Base-by-base conservation (phyloP, 192 early-diverging fungal species). In the Coemansia sp. region DNA sequence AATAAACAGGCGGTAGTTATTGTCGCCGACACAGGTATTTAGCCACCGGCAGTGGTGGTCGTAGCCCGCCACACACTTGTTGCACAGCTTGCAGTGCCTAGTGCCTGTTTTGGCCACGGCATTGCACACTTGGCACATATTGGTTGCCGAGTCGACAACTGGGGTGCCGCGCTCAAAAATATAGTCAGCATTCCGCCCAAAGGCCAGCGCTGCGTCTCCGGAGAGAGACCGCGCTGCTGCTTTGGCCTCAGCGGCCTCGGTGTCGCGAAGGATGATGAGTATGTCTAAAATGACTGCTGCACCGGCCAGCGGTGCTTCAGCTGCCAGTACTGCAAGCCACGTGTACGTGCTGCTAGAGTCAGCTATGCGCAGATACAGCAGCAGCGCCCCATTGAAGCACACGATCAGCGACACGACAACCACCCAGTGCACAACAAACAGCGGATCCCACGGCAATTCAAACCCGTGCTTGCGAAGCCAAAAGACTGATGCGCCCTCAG, bases 31-130 rank as follows among this genome's bases (percentile, higher is more conserved):
- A 49, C 82, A 84, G 3, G 77, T 76, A 66, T 79, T 79, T 29
- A 84, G 71, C 70, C 73, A 84, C 57, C 78, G 74, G 41, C 81
- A 84, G 43, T 84, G 81, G 69, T 84, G 81, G 69, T 79, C 76
- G 57, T 79, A 84, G 33, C 81, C 81, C n/a, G 65, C 70, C n/a
- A 84, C 69, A 31, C 81, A 84, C 50, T 75, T 78, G 71, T 84
- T 84, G 74, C 81, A 84, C 52, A 75, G 68, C 61, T 84, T 84
- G 68, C 81, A 84, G 55, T 84, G 81, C 31, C 77, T 71, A 3
- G 81, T 79, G 13, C 69, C 66, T 0, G 68, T 55, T 38, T 29
- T 62, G 34, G 57, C 71, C 8, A 69, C 34, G 22, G 41, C 62
- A 22, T 49, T 58, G 65, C 81, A 84, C 22, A 84, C 65, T 15